Conservation (phyloP, 805 yeast species). For the Cyberlindnera subsufficiens region DNA sequence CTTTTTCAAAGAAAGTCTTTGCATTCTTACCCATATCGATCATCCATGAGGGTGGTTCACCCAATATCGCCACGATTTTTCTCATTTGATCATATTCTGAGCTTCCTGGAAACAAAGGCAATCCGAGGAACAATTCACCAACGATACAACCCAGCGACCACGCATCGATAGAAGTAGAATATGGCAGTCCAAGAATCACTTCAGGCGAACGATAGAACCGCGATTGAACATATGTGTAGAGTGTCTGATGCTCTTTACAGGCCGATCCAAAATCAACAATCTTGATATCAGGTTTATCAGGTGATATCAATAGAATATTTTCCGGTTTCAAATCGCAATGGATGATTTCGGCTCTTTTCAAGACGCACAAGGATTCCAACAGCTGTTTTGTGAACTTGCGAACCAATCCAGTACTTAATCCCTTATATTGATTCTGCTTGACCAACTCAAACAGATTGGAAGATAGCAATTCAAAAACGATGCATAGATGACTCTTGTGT, state of each 20-base stretch:
- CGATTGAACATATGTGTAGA: constrained; percentile 88
- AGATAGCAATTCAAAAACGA: constrained; percentile 85
- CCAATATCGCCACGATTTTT: constrained; percentile 77
- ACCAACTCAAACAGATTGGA: constrained; percentile 86
- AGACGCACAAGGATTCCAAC: constrained; percentile 70
- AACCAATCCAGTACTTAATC: constrained; percentile 74
- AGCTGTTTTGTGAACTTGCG: constrained; percentile 75
- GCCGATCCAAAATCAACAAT: constrained; percentile 96
- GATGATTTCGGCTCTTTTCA: constrained; percentile 78
- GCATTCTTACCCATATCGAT: constrained; percentile 90
- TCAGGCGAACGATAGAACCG: constrained; percentile 94
- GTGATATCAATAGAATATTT: constrained; percentile 73
- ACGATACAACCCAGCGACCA: constrained; percentile 96
- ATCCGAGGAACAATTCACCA: constrained; percentile 84
- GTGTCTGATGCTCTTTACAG: constrained; percentile 83
- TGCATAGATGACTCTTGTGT: constrained; percentile 87
- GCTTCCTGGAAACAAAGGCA: constrained; percentile 92
- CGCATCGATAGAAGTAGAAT: constrained; percentile 89
- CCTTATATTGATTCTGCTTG: constrained; percentile 91
- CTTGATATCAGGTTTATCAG: constrained; percentile 67
- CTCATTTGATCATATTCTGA: constrained; percentile 88
- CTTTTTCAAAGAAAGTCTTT: constrained; percentile 43
- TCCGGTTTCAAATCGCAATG: constrained; percentile 98
- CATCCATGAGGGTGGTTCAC: constrained; percentile 94
- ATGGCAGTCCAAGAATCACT: constrained; percentile 85